These are phyloP conservation scores for Myochromella boudieri DNA, from an alignment of 768 basidiomycete genomes.

Conservation along the genomic window DNA sequence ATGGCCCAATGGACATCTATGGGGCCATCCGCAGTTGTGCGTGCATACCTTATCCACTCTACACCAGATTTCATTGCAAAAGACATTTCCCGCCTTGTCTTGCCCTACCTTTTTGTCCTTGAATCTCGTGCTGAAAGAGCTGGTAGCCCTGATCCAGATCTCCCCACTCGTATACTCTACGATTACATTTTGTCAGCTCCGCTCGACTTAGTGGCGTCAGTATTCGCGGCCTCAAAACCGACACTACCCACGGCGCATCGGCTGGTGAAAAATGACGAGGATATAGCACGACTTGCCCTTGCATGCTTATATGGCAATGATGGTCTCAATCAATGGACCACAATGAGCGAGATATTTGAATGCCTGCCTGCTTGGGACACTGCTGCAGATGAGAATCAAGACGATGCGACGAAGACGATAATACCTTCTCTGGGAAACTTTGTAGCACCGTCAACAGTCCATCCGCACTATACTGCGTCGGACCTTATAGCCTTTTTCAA, in stretches of 20 bases:
- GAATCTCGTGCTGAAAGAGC: constrained; percentile 85
- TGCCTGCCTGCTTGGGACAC: constrained; percentile 92
- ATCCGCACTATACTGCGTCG: constrained; percentile 53
- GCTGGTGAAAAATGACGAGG: constrained; percentile 78
- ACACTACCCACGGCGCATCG: constrained; percentile 71
- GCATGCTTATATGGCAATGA: constrained; percentile 86
- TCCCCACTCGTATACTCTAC: constrained; percentile 67
- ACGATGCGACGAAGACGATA: constrained; percentile 82
- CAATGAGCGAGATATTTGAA: constrained; percentile 92
- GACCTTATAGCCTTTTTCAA: constrained; percentile 83
- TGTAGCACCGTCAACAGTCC: constrained; percentile 70
- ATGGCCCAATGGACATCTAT: constrained; percentile 72
- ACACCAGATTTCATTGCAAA: constrained; percentile 60
- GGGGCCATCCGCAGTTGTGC: constrained; percentile 62
- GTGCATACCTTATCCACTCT: constrained; percentile 75
- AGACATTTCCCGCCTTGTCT: constrained; percentile 75
- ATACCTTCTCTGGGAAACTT: constrained; percentile 78
- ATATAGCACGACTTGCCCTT: constrained; percentile 83
- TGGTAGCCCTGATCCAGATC: constrained; percentile 63
- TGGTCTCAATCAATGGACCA: constrained; percentile 69
- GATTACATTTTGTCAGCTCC: constrained; percentile 71
- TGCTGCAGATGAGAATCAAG: constrained; percentile 58
- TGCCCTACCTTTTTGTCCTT: constrained; percentile 92
- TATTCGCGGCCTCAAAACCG: constrained; percentile 92
- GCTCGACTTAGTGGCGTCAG: constrained; percentile 63